phyloP scores from a whole-genome alignment of 73 alveolate genomes.

The Paramecium primaurelia region DNA sequence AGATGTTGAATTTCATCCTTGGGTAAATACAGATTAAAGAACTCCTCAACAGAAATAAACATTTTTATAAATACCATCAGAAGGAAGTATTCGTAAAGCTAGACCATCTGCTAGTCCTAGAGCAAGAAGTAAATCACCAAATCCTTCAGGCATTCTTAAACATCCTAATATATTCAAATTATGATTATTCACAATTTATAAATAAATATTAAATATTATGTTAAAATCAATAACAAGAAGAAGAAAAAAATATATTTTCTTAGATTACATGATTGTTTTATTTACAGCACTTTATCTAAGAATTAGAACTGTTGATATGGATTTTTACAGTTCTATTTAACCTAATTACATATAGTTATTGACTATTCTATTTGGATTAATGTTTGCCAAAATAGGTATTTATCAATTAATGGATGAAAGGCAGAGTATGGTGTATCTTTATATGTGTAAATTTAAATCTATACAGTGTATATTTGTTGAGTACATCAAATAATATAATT shows the following conservation, averaged over 20 bases:
- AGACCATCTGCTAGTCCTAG: not conserved
- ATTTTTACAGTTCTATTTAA: not conserved
- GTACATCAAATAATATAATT: not conserved
- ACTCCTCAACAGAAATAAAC: not conserved
- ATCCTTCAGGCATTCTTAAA: not conserved
- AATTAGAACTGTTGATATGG: not conserved
- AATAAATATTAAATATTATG: not conserved
- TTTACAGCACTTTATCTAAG: not conserved
- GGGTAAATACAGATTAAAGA: conserved; percentile 20
- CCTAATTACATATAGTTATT: not conserved
- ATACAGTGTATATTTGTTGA: not conserved
- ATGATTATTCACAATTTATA: not conserved
- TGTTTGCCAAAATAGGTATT: not conserved
- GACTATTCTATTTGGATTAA: not conserved
- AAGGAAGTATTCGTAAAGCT: not conserved
- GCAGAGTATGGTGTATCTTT: not conserved
- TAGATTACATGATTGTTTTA: not conserved
- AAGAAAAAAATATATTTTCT: not conserved
- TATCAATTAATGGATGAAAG: not conserved
- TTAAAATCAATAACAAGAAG: not conserved
- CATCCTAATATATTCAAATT: not conserved
- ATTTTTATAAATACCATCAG: not conserved
- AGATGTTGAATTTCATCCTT: conserved; percentile 60
- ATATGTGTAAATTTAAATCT: not conserved
- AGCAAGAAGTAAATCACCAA: not conserved